phyloP scores from a whole-genome alignment of 768 basidiomycete species.

The Tricholoma saponaceum region DNA sequence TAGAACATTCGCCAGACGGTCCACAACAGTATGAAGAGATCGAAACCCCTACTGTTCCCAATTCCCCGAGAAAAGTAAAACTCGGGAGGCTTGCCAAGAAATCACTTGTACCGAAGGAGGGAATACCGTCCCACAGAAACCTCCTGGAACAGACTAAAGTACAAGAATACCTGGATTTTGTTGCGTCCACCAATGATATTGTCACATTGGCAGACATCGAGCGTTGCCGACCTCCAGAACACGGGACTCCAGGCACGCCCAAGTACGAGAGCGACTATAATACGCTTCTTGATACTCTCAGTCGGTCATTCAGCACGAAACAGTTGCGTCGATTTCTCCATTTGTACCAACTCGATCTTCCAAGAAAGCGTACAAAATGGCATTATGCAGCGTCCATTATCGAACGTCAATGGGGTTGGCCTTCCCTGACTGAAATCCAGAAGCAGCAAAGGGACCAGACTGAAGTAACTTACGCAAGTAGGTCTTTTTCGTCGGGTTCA shows the following conservation, averaged over 20 bases:
- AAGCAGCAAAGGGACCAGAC: constrained; percentile 46
- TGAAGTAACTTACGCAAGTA: constrained; percentile 44
- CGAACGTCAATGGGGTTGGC: constrained; percentile 68
- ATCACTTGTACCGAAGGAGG: background rate
- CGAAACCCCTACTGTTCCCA: background rate
- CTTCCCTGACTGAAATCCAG: constrained; percentile 49
- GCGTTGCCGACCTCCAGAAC: constrained; percentile 41
- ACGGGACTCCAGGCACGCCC: constrained; percentile 34
- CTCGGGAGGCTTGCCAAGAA: background rate
- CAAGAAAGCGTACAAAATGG: constrained; percentile 32
- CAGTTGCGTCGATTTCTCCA: constrained; percentile 56
- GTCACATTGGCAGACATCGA: constrained; percentile 63
- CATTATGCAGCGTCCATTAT: constrained; percentile 49
- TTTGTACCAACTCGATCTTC: constrained; percentile 39
- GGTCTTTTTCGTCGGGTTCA: constrained; percentile 16
- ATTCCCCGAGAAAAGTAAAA: constrained; percentile 1
- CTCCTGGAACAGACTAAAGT: constrained; percentile 42
- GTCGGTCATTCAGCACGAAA: constrained; percentile 56
- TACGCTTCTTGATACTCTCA: constrained; percentile 46
- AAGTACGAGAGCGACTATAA: constrained; percentile 53
- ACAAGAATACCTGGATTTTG: constrained; percentile 52
- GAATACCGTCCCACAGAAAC: constrained; percentile 15
- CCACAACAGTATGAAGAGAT: background rate
- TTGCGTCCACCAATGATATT: constrained; percentile 39
- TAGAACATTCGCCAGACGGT: background rate